Evolutionary conservation across 768 basidiomycete genomes (phyloP), one percentile per base, ranked within the genome.

Genomic region (Mycena kentingensis): DNA sequence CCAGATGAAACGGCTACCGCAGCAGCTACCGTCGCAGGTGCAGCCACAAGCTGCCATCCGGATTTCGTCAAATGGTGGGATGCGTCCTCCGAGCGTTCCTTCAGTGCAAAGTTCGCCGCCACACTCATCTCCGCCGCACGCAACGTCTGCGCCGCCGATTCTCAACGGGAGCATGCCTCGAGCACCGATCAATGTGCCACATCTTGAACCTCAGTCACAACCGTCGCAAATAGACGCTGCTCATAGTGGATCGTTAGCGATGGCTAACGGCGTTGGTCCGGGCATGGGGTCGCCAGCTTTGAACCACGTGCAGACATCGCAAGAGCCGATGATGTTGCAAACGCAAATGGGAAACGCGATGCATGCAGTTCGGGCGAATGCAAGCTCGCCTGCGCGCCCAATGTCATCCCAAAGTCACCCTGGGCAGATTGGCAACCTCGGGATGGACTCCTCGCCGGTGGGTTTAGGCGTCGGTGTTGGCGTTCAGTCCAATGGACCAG

Each of bases 1-100:
- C 12, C 82, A 81, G 46, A 67, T 83, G 63, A 85, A 85, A 73
- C 79, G 81, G 63, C 77, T 87, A 71, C 81, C 81, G 0, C 78
- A 79, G 2, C 79, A 83, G 2, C 84, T 6, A 83, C n/a, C n/a
- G n/a, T n/a, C n/a, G n/a, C n/a, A n/a, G n/a, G n/a, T n/a, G n/a
- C n/a, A n/a, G n/a, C n/a, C n/a, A n/a, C n/a, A n/a, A n/a, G n/a
- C n/a, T n/a, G n/a, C n/a, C n/a, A n/a, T 84, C 72, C 79, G 84
- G 36, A 82, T 84, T 31, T 82, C 83, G 2, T 80, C 84, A 0
- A 81, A 79, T 21, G 79, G 77, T 50, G 78, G 73, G 25, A 80
- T 80, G 67, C 80, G 77, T 21, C 79, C 81, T 1, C 77, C 79
- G 12, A 60, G 66, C 0, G 58, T 74, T 4, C 70, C 77, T 67